A percentile compares a stretch with the other conserved stretches of the same genome.
These are phyloP conservation scores for Magnolia changhungtana DNA, from an alignment of 164 flowering plant species.

Conservation along the genomic window DNA sequence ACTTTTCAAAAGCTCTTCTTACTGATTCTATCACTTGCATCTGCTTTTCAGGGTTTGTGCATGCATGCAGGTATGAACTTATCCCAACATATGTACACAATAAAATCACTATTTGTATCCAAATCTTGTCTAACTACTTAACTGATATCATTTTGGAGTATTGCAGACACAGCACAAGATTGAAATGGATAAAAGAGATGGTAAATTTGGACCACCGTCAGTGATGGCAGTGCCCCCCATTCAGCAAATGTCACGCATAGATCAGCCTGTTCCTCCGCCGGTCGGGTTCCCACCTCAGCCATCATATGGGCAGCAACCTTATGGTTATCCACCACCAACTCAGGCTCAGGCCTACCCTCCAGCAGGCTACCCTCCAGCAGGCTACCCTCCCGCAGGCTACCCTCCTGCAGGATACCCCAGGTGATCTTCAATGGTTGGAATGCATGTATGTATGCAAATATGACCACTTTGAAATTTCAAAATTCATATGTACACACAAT, in stretches of 20 bases:
- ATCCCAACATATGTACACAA: neutral
- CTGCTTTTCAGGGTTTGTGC: constrained; percentile 53
- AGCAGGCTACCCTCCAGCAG: constrained; percentile 22
- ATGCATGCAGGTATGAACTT: constrained; percentile 50
- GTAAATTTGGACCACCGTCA: constrained; percentile 35
- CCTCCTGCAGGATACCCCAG: constrained; percentile 32
- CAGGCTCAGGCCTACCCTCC: constrained; percentile 33
- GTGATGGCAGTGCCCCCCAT: constrained; percentile 51
- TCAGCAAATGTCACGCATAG: constrained; percentile 66
- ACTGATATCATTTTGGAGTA: constrained; percentile 1
- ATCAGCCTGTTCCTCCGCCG: constrained; percentile 44
- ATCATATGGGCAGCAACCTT: constrained; percentile 25
- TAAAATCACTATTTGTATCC: neutral
- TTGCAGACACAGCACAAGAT: constrained; percentile 66
- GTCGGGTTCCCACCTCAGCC: constrained; percentile 43
- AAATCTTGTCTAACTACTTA: neutral
- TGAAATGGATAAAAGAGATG: constrained; percentile 63
- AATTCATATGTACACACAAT: neutral
- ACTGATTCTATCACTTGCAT: neutral
- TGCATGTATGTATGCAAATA: neutral
- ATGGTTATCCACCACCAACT: constrained; percentile 38
- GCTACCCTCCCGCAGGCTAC: constrained; percentile 33
- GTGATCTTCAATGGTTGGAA: constrained; percentile 9
- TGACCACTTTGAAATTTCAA: neutral
- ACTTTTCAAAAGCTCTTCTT: neutral